Base-by-base conservation (phyloP, 139 green algal genomes). In the Chlamydomonas incerta region DNA sequence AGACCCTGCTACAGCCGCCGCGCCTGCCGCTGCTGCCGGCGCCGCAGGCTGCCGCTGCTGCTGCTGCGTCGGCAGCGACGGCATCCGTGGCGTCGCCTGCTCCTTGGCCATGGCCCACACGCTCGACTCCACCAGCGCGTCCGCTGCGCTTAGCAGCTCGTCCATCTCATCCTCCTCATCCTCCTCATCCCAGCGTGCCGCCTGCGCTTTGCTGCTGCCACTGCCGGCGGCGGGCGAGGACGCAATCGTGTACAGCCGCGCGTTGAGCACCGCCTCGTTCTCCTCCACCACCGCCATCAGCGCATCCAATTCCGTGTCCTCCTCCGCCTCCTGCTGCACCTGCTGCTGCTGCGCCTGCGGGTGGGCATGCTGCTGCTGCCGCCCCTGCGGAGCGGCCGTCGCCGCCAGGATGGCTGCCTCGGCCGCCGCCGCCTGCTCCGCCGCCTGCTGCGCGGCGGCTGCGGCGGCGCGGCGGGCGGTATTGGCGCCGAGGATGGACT, bases 41-140 rank as follows among this genome's bases (percentile, higher is more conserved):
- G 26, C 67, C 1, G 9, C 67, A 17, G n/a, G 67, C 67, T 47
- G 29, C 67, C 37, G 67, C n/a, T 35, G 67, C 34, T 74, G 14
- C 37, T 20, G 69, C 35, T 35, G 34, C 34, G 52, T 11, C 37
- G 97, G 94, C 28, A 66, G 72, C 6, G 37, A 65, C 11, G 87
- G 66, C 37, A 82, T 58, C 88, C 88, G 81, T 50, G 21, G 47
- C 72, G 46, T 17, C 72, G 20, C 26, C 47, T 66, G 47, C 72
- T 65, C 46, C 50, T 47, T 6, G 31, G 29, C 26, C 31, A 81
- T 33, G 55, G 55, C 55, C 74, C n/a, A 70, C 17, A 37, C n/a
- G 21, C 24, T 29, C 52, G 34, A 34, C 55, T 81, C 74, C 33
- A 81, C 23, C 74, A 81, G 55, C 55, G 55, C 74, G 18, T 81